Conservation (phyloP, 108 stramenopile genomes). For the Craspedostauros australis region DNA sequence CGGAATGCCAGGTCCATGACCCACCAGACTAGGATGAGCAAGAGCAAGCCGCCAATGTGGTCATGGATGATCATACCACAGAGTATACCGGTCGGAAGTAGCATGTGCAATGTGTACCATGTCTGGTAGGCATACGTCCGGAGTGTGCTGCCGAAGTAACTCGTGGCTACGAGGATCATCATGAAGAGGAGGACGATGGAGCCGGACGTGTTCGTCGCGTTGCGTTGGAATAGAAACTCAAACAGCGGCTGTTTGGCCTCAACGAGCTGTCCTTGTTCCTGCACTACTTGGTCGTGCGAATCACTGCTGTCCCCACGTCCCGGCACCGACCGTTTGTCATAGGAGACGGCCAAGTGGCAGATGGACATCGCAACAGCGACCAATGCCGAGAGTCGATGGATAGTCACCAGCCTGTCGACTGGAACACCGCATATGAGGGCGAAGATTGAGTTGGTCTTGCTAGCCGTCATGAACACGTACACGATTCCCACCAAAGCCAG, state of each 20-base stretch:
- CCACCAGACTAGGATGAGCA: conserved; percentile 12
- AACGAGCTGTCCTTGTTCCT: too few relatives aligned
- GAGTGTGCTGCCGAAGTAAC: conserved; percentile 14
- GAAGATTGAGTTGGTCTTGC: conserved; percentile 29
- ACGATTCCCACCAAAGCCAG: conserved; percentile 7
- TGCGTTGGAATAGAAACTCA: conserved; percentile 13
- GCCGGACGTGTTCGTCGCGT: conserved; percentile 22
- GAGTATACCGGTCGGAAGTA: conserved; percentile 11
- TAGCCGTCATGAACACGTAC: conserved; percentile 31
- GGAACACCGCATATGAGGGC: conserved; percentile 43
- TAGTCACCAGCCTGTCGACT: conserved; percentile 45
- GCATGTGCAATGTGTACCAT: conserved; percentile 29
- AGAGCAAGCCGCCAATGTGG: conserved; percentile 11
- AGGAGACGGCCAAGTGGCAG: conserved; percentile 35
- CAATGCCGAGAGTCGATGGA: conserved; percentile 35
- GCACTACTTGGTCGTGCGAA: too few relatives aligned
- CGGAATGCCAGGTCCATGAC: conserved; percentile 24
- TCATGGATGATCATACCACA: conserved; percentile 22
- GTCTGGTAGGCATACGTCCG: conserved; percentile 25
- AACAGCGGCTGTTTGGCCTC: background rate
- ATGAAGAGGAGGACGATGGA: conserved; percentile 17
- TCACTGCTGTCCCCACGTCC: background rate
- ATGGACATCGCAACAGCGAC: conserved; percentile 13
- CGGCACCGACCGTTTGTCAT: background rate
- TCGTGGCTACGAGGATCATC: conserved; percentile 15